Evolutionary conservation across 768 basidiomycete genomes (phyloP).

Genomic region (Trametes elegans): DNA sequence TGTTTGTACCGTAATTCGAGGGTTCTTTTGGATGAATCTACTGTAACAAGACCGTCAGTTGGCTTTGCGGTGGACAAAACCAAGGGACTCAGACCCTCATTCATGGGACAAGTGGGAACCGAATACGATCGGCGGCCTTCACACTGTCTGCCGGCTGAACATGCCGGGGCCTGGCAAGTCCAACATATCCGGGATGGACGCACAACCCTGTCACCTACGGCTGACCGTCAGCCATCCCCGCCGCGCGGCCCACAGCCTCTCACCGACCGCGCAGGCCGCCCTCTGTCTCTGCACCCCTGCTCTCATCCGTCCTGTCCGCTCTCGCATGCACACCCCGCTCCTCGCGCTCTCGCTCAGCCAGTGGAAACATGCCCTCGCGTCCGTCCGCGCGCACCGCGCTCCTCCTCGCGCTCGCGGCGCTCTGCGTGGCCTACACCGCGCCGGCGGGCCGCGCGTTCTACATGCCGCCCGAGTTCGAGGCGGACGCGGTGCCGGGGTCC

Average conservation of each 20-base stretch:
- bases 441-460: slow-evolving; percentile 9
- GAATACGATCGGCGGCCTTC: neutral
- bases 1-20: too few relatives aligned
- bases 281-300: neutral
- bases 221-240: too few relatives aligned
- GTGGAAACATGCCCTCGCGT: neutral
- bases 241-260: neutral
- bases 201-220: too few relatives aligned
- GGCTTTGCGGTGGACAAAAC: too few relatives aligned
- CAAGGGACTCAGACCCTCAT: neutral
- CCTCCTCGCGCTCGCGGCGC: neutral
- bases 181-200: neutral
- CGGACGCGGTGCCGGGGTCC: neutral
- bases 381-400: neutral
- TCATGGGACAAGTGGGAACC: neutral
- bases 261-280: neutral
- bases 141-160: neutral
- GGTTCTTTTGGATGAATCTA: too few relatives aligned
- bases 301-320: neutral
- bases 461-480: slow-evolving; percentile 12
- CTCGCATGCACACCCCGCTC: neutral
- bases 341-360: neutral
- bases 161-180: neutral
- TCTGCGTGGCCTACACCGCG: neutral
- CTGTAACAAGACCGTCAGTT: too few relatives aligned